Percentiles rank a stretch among this genome's conserved stretches.
Evolutionary conservation across 768 basidiomycete species (phyloP).

Genomic region (Suillus cothurnatus): DNA sequence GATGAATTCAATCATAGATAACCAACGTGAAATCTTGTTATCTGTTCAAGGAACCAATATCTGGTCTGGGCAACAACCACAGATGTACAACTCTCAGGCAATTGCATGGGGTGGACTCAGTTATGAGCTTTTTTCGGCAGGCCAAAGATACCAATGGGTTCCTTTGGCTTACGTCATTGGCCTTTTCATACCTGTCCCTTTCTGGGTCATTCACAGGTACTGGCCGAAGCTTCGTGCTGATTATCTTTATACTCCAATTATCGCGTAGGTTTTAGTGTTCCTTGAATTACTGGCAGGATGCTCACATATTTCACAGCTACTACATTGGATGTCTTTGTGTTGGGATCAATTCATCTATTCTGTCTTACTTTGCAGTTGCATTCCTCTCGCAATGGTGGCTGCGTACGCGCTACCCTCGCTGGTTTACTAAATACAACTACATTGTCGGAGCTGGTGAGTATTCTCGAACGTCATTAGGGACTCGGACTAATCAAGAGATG

Average conservation of each 20-base stretch:
- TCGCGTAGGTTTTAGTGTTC: conserved; percentile 33
- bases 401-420: conserved; percentile 57
- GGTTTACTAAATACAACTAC: conserved; percentile 71
- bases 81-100: conserved; percentile 57
- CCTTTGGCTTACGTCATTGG: conserved; percentile 50
- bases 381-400: conserved; percentile 64
- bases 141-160: conserved; percentile 52
- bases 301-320: conserved; percentile 20
- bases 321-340: conserved; percentile 48
- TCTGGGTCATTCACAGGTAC: conserved; percentile 48
- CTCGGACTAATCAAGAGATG: conserved; percentile 8
- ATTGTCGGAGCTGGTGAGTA: conserved; percentile 57
- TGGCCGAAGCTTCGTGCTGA: conserved; percentile 49
- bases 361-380: conserved; percentile 51
- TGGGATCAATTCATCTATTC: conserved; percentile 58
- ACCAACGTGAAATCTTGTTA: conserved; percentile 56
- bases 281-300: background rate
- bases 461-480: background rate
- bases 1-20: conserved; percentile 43
- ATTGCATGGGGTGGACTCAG: conserved; percentile 62
- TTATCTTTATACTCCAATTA: conserved; percentile 50
- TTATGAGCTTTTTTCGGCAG: conserved; percentile 44
- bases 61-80: conserved; percentile 57
- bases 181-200: conserved; percentile 52
- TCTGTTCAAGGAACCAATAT: conserved; percentile 58